These are phyloP conservation scores for Corchorus capsularis DNA, from an alignment of 345 rosid species.

Conservation along the genomic window DNA sequence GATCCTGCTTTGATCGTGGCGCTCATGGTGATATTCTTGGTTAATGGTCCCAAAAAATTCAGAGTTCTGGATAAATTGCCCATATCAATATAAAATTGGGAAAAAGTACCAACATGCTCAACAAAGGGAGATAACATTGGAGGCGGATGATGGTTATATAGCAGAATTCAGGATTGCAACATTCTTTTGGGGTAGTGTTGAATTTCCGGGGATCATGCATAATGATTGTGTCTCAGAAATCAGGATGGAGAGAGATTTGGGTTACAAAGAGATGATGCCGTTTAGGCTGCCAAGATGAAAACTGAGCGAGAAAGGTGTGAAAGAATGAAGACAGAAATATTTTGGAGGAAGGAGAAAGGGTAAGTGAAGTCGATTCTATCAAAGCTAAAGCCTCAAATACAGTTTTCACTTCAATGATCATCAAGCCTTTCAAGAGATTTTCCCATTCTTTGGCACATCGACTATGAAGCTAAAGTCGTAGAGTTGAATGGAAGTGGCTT, in stretches of 20 bases:
- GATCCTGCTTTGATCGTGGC: constrained; percentile 62
- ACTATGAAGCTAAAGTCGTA: too few species aligned
- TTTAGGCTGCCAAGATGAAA: neutral
- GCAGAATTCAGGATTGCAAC: neutral
- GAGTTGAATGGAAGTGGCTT: too few species aligned
- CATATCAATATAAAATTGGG: neutral
- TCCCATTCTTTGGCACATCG: neutral
- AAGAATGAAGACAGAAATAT: neutral
- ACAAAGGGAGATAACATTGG: neutral
- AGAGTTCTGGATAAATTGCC: constrained; percentile 7
- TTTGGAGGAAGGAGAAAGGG: neutral
- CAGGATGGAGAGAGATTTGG: neutral
- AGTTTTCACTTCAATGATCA: neutral
- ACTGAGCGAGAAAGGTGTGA: neutral
- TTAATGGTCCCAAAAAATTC: constrained; percentile 19
- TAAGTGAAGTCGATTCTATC: neutral
- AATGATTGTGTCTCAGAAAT: neutral
- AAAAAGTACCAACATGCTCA: neutral
- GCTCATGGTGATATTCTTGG: constrained; percentile 63
- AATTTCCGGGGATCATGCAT: neutral
- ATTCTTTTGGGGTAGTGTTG: neutral
- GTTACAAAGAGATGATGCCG: neutral
- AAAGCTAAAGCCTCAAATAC: neutral
- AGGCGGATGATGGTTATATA: neutral
- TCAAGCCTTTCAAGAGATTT: neutral